Percentiles rank a stretch among this genome's conserved stretches.
These are phyloP conservation scores for Kentomonas sorsogonicus DNA, from an alignment of 208 protist species.

Conservation along the genomic window DNA sequence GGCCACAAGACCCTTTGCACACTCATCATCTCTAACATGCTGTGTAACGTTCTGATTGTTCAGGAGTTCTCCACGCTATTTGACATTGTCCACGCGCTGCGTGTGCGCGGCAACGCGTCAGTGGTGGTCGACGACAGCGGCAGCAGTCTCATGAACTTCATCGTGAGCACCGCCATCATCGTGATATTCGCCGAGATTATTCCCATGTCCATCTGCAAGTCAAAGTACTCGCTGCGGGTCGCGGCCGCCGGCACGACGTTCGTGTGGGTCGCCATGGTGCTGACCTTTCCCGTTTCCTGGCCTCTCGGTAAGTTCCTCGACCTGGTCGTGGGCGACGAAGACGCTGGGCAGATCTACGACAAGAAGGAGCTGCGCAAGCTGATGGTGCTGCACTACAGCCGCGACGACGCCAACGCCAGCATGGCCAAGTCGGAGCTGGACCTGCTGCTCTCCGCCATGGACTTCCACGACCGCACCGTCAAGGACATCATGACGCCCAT, in stretches of 20 bases:
- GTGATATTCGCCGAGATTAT: constrained; percentile 82
- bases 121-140: constrained; percentile 11
- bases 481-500: constrained; percentile 84
- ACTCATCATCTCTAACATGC: constrained; percentile 85
- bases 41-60: constrained; percentile 82
- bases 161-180: constrained; percentile 72
- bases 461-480: constrained; percentile 82
- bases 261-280: constrained; percentile 69
- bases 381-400: constrained; percentile 84
- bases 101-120: constrained; percentile 13
- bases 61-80: constrained; percentile 63
- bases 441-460: constrained; percentile 81
- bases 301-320: constrained; percentile 79
- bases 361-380: constrained; percentile 80
- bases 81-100: constrained; percentile 37
- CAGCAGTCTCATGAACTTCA: constrained; percentile 48
- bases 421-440: constrained; percentile 76
- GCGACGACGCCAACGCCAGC: constrained; percentile 24
- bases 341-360: constrained; percentile 82
- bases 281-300: constrained; percentile 74
- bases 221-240: constrained; percentile 76
- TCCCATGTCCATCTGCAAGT: constrained; percentile 88
- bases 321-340: constrained; percentile 52
- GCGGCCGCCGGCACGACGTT: constrained; percentile 69
- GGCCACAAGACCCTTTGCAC: constrained; percentile 85